A percentile compares a stretch with the other conserved stretches of the same genome.
phyloP scores from a whole-genome alignment of 2,329 filamentous ascomycete genomes.

The Phaeophleospora eucalypticola region DNA sequence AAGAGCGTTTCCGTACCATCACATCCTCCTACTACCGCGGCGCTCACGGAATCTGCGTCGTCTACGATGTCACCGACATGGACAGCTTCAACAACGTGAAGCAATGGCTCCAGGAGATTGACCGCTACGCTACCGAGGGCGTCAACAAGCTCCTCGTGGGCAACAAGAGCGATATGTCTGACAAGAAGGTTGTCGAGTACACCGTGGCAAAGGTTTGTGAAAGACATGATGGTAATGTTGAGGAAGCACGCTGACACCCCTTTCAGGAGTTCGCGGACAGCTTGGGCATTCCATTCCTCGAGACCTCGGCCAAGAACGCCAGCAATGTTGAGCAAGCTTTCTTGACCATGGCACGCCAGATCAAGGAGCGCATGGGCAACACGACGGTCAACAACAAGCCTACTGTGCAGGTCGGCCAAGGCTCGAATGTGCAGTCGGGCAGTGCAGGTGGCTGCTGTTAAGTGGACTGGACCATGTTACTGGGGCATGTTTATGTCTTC shows the following conservation, averaged over 20 bases:
- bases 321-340: constrained; percentile 99
- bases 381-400: constrained; percentile 98
- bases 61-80: constrained; percentile 99
- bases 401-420: constrained; percentile 90
- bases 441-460: constrained; percentile 90
- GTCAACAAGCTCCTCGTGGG: constrained; percentile 99
- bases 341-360: constrained; percentile 99
- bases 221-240: background rate
- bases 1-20: constrained; percentile 99
- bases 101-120: constrained; percentile 99
- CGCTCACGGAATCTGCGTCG: constrained; percentile 97
- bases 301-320: constrained; percentile 99
- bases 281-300: constrained; percentile 97
- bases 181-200: constrained; percentile 99
- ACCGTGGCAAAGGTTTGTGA: constrained; percentile 88
- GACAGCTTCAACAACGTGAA: constrained; percentile 99
- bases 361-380: constrained; percentile 99
- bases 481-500: constrained; percentile 9
- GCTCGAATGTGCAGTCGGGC: constrained; percentile 86
- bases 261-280: constrained; percentile 94
- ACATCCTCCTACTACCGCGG: constrained; percentile 99
- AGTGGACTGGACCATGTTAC: background rate
- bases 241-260: constrained; percentile 21
- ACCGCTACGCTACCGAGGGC: constrained; percentile 97
- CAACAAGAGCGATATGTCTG: constrained; percentile 99